Percentiles rank a stretch among this genome's conserved stretches.
These are phyloP conservation scores for Eimeria necatrix DNA, from an alignment of 169 alveolate species.

Conservation along the genomic window DNA sequence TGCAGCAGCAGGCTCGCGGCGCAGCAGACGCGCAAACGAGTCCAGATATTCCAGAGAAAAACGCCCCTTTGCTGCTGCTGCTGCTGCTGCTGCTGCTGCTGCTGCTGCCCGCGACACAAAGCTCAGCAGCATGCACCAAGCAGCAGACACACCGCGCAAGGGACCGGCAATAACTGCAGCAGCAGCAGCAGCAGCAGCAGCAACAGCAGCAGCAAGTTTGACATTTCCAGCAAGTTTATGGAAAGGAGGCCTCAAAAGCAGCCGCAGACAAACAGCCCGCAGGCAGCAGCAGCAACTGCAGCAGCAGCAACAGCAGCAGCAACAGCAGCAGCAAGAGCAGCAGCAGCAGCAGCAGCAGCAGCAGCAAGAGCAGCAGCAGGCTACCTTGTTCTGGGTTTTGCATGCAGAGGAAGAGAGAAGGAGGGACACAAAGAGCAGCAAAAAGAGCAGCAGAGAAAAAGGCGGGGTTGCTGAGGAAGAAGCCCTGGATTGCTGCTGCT, in stretches of 20 bases:
- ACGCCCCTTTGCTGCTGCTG: background rate
- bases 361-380: background rate
- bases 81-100: constrained; percentile 7
- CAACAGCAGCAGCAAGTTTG: no score
- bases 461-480: background rate
- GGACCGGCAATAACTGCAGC: background rate
- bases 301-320: background rate
- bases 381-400: background rate
- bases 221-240: no score
- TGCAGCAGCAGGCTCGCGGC: background rate
- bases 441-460: background rate
- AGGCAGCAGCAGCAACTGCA: background rate
- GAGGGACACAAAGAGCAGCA: background rate
- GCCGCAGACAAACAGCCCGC: background rate
- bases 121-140: background rate
- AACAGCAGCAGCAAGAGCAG: background rate
- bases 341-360: background rate
- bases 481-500: background rate
- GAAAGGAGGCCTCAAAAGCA: no score
- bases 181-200: background rate
- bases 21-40: background rate
- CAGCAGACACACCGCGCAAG: background rate
- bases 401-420: background rate
- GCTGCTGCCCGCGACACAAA: background rate
- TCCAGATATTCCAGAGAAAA: background rate